phyloP scores from a whole-genome alignment of 208 protist genomes.

The Trypanosoma theileri region DNA sequence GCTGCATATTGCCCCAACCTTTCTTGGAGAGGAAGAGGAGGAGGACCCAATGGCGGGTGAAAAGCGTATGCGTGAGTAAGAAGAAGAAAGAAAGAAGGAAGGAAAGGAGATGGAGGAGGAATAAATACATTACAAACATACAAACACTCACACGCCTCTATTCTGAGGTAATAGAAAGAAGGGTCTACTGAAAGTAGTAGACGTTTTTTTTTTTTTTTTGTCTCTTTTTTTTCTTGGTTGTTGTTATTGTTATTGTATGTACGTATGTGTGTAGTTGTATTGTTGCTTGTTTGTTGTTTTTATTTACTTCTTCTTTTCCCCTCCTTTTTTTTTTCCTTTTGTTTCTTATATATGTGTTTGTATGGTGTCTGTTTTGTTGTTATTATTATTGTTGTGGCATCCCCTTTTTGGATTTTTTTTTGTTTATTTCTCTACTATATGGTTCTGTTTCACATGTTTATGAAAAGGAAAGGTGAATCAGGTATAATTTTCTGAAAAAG shows the following conservation, averaged over 20 bases:
- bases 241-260: neutral
- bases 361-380: constrained; percentile 2
- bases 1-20: constrained; percentile 56
- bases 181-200: no score
- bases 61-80: constrained; percentile 42
- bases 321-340: no score
- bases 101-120: neutral
- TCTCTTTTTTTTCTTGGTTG: neutral
- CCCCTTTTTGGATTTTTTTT: constrained; percentile 12
- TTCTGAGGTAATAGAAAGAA: no score
- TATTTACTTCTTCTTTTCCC: neutral
- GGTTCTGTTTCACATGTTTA: neutral
- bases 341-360: constrained; percentile 5
- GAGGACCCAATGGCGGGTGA: constrained; percentile 33
- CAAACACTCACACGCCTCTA: no score
- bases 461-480: no score
- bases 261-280: neutral
- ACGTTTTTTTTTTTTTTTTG: no score
- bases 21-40: constrained; percentile 76
- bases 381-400: neutral
- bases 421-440: neutral
- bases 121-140: no score
- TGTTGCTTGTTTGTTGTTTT: no score
- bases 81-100: neutral
- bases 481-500: no score